Evolutionary conservation across 805 yeast species (phyloP), one percentile per base, ranked within the genome.

Genomic region (Wickerhamomyces queroliae): DNA sequence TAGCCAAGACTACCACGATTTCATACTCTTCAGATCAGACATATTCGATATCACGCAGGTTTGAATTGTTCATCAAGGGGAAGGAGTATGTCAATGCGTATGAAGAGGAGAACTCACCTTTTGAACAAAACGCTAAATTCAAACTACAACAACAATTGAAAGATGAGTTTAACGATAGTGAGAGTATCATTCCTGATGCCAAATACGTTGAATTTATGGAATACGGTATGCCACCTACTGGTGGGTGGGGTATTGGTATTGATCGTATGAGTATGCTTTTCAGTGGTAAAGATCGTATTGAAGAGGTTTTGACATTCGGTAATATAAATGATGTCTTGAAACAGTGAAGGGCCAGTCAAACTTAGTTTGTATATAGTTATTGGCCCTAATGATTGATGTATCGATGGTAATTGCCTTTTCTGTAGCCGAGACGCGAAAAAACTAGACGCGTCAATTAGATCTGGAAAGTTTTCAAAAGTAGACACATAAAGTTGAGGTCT

Each of bases 211-310:
- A 74, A 32, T 75, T 81, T 13, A 80, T 93, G 90, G 91, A 87
- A 55, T 86, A 82, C 72, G 98, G 96, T 1, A 73, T 93, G 64
- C 97, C 98, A 3, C 99, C 99, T 1, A 91, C 97, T 3, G 98
- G 95, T 2, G 99, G 99, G 0, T 86, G 96, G 86, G 99, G 99
- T 1, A 65, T 95, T 43, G 99, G 99, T 0, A 71, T 93, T 17
- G 99, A 93, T 55, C 62, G 99, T 39, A 60, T 93, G 27, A 79
- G 81, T 38, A 88, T 91, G 97, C 59, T 87, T 16, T 63, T 91
- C 24, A 72, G 83, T 4, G 80, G 76, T 0, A 62, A 72, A 30
- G 64, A 64, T 17, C 66, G 95, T 22, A 89, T 93, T 15, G 91
- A 83, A 38, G 75, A 76, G 11, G 95, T 88, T 1, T 59, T 88